These are phyloP conservation scores for Vaccinium corymbosum DNA, from an alignment of 148 eudicot species.

Conservation along the genomic window DNA sequence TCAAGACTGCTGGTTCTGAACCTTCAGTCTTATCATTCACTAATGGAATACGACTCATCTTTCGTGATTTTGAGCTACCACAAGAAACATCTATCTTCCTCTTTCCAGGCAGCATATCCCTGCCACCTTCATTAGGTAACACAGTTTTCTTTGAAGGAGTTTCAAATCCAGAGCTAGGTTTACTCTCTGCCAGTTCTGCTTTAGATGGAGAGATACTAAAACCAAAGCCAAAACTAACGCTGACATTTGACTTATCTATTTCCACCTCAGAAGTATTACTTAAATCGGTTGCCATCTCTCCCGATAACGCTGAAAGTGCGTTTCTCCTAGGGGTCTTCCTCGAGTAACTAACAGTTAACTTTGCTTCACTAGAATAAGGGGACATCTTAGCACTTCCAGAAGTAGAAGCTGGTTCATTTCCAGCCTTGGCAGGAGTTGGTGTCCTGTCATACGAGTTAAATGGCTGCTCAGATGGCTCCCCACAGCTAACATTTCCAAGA, in stretches of 20 bases:
- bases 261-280: slow-evolving; percentile 19
- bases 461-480: slow-evolving; percentile 18
- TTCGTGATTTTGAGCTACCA: slow-evolving; percentile 39
- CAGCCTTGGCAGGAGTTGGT: slow-evolving; percentile 24
- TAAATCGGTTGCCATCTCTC: slow-evolving; percentile 20
- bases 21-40: slow-evolving; percentile 24
- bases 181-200: slow-evolving; percentile 23
- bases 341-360: slow-evolving; percentile 28
- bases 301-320: slow-evolving; percentile 20
- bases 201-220: slow-evolving; percentile 19
- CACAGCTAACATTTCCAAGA: slow-evolving; percentile 22
- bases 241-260: slow-evolving; percentile 12
- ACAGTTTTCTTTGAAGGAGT: slow-evolving; percentile 20
- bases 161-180: slow-evolving; percentile 15
- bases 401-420: slow-evolving; percentile 24
- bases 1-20: slow-evolving; percentile 22
- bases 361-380: slow-evolving; percentile 26
- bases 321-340: slow-evolving; percentile 37
- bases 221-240: slow-evolving; percentile 33
- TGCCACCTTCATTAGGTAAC: slow-evolving; percentile 19
- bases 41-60: slow-evolving; percentile 15
- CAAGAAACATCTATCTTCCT: slow-evolving; percentile 46
- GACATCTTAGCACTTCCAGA: slow-evolving; percentile 34
- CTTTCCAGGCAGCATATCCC: slow-evolving; percentile 30
- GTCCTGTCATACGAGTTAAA: slow-evolving; percentile 1